A percentile compares a stretch with the other conserved stretches of the same genome.
phyloP scores from a whole-genome alignment of 176 grass and related monocot species.

The Carex littledalei region DNA sequence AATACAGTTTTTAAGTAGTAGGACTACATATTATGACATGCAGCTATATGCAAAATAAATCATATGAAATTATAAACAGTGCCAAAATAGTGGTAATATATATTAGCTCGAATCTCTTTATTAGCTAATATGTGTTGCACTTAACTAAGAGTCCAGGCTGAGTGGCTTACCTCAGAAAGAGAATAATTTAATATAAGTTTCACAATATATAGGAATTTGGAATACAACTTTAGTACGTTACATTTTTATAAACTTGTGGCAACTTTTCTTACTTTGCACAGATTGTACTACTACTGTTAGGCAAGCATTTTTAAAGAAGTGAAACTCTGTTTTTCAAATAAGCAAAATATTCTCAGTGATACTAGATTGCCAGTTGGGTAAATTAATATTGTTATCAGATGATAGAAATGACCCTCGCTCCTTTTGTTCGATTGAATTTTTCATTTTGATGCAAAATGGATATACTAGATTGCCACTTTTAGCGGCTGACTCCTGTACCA shows the following conservation, averaged over 20 bases:
- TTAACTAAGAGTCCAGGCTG: not conserved
- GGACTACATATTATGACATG: not conserved
- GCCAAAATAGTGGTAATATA: not conserved
- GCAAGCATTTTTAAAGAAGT: not conserved
- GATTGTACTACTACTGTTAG: not conserved
- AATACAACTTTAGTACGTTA: not conserved
- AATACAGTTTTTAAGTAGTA: not conserved
- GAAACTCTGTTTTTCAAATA: not conserved
- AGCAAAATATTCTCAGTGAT: slow-evolving; percentile 1
- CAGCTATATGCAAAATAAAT: not conserved
- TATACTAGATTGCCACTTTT: too few species aligned
- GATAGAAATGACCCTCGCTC: not conserved
- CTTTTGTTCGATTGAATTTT: not conserved
- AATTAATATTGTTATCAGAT: not conserved
- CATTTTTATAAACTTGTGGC: not conserved
- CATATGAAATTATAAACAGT: not conserved
- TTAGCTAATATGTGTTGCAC: not conserved
- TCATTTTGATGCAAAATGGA: not conserved
- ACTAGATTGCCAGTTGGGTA: not conserved
- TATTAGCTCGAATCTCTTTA: not conserved
- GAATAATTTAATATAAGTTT: not conserved
- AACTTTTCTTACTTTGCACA: not conserved
- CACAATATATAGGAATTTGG: not conserved
- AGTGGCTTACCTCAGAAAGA: not conserved
- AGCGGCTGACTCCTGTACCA: too few species aligned